These are phyloP conservation scores for Pyrus betulifolia DNA, from an alignment of 306 rosid species.

Conservation along the genomic window DNA sequence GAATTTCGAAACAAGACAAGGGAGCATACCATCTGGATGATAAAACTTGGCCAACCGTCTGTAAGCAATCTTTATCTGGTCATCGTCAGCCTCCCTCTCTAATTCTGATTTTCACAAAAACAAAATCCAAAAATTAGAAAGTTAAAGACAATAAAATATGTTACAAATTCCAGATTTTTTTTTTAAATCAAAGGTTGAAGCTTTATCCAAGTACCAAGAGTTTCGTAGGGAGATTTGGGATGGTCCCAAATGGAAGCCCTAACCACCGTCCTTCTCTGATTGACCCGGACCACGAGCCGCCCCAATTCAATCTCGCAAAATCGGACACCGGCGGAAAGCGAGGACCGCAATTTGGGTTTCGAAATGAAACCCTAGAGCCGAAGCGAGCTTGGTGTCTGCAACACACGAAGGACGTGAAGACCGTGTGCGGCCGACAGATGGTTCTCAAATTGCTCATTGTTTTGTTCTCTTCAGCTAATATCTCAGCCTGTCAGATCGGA, in stretches of 20 bases:
- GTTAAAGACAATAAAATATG: not conserved
- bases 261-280: conserved; percentile 60
- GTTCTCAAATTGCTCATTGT: conserved; percentile 63
- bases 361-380: conserved; percentile 38
- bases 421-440: conserved; percentile 47
- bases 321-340: conserved; percentile 24
- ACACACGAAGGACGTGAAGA: conserved; percentile 46
- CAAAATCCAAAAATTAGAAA: not conserved
- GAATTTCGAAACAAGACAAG: conserved; percentile 1
- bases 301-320: conserved; percentile 22
- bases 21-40: conserved; percentile 90
- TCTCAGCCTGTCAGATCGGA: not conserved
- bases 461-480: not conserved
- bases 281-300: conserved; percentile 41
- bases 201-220: conserved; percentile 55
- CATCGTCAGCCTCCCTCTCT: conserved; percentile 75
- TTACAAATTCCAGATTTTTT: not conserved
- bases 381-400: conserved; percentile 50
- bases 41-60: conserved; percentile 89
- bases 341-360: conserved; percentile 43
- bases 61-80: conserved; percentile 78
- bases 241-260: conserved; percentile 66
- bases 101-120: conserved; percentile 46
- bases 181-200: not conserved
- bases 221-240: conserved; percentile 78